These are phyloP conservation scores for Aspergillus tanneri DNA, from an alignment of 2,329 filamentous ascomycete genomes.

Conservation along the genomic window DNA sequence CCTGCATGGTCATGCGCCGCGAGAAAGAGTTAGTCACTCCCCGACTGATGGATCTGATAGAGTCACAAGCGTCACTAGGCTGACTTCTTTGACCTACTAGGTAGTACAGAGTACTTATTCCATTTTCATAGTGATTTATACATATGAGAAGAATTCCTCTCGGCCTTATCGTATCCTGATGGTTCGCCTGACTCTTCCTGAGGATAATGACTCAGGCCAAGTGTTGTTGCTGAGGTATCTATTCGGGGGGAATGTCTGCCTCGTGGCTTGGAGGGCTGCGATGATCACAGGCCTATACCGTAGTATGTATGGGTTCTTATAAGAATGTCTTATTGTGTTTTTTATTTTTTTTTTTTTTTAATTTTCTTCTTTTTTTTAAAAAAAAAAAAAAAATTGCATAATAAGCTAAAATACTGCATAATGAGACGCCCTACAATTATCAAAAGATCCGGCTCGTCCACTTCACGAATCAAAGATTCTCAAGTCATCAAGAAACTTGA, in stretches of 20 bases:
- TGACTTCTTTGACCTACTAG: conserved; percentile 16
- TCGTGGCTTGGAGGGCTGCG: conserved; percentile 14
- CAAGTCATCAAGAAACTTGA: conserved; percentile 10
- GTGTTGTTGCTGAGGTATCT: conserved; percentile 7
- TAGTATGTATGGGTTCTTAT: conserved; percentile 8
- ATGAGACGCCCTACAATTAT: background rate
- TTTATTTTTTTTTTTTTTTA: background rate
- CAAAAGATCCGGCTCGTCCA: conserved; percentile 11
- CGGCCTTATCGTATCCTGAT: conserved; percentile 7
- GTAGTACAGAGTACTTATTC: conserved; percentile 5
- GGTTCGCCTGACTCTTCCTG: conserved; percentile 20
- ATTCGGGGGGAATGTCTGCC: conserved; percentile 14
- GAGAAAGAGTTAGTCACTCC: no score
- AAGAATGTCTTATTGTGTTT: conserved; percentile 8
- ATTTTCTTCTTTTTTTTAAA: background rate
- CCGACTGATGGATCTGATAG: conserved; percentile 13
- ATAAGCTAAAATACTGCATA: background rate
- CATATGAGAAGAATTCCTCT: background rate
- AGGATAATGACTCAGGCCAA: conserved; percentile 20
- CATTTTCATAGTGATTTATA: background rate
- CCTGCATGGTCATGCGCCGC: conserved; percentile 1
- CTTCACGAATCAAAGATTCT: conserved; percentile 8
- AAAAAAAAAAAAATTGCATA: background rate
- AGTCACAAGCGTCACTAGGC: conserved; percentile 19
- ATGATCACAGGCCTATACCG: conserved; percentile 17